Evolutionary conservation across 257 asterid species (phyloP).

Genomic region (Solanum arcanum): DNA sequence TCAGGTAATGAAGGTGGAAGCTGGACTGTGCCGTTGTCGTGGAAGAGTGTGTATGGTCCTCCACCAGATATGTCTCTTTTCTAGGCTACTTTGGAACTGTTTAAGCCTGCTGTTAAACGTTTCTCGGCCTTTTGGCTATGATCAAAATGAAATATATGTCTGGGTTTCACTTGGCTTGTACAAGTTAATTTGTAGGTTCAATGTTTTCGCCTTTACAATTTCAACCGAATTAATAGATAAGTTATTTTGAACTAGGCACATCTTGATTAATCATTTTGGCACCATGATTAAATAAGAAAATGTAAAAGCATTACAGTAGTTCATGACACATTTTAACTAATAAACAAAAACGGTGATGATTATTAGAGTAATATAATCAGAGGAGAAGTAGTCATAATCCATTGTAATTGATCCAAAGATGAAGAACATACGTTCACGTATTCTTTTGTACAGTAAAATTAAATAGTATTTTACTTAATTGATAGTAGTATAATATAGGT

Average conservation of each 20-base stretch:
- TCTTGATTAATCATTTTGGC: not conserved
- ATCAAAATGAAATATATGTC: not conserved
- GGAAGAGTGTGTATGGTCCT: constrained; percentile 93
- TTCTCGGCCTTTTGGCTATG: not conserved
- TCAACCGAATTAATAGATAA: not conserved
- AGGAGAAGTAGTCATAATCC: not conserved
- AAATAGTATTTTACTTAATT: no score
- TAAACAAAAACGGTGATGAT: not conserved
- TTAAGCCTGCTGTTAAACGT: not conserved
- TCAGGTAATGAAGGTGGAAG: constrained; percentile 45
- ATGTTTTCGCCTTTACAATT: not conserved
- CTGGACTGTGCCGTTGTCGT: constrained; percentile 74
- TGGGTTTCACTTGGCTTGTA: not conserved
- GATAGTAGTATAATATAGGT: no score
- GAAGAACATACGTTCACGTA: not conserved
- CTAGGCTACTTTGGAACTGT: constrained; percentile 14
- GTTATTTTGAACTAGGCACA: not conserved
- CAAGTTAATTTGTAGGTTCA: not conserved
- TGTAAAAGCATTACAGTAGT: not conserved
- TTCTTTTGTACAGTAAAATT: not conserved
- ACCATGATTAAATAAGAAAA: not conserved
- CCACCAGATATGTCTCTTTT: constrained; percentile 72
- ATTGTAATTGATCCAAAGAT: not conserved
- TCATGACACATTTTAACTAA: not conserved
- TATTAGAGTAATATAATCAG: no score